Evolutionary conservation across 805 yeast genomes (phyloP), one percentile per base, ranked within the genome.

Genomic region (Starmerella geochares): DNA sequence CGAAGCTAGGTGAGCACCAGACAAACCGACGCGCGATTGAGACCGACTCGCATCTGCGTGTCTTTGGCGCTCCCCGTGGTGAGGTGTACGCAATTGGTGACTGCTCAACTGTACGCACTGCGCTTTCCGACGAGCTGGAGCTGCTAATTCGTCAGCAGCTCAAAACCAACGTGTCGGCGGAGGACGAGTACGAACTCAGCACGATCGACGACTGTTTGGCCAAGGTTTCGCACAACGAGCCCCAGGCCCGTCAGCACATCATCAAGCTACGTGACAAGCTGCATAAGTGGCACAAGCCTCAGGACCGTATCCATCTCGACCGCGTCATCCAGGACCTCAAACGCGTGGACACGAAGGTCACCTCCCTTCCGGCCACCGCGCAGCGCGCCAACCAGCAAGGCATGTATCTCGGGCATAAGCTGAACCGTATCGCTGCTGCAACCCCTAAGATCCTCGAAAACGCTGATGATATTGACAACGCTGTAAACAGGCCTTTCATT

Each of bases 351-450:
- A 70, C 77, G 16, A 76, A 78, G 62, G 77, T 80, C 51, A 79
- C 83, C 4, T 77, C 83, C 2, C 64, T 80, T 56, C 86, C 86
- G 4, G 83, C 85, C 8, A 80, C 86, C 9, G 86, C 86, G 9
- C 86, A 80, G 67, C 71, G 85, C 51, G 85, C 86, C 2, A 71
- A 75, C 55, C 86, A 80, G 63, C 86, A 80, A 64, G 86, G 86
- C 53, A 70, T 71, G 51, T 80, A 80, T 58, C 62, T 80, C 32
- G 86, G 81, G 49, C 74, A 73, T 58, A 80, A 80, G 63, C 65
- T 80, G 39, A 71, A 76, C 42, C 73, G 71, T 51, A 62, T 79
- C 25, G 79, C 80, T 7, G 58, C 37, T 14, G 56, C 51, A 2
- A 46, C 54, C 19, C 50, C 51, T 16, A 46, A 49, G n/a, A 39